Evolutionary conservation across 1,284 basidiomycete species (phyloP), one percentile per base, ranked within the genome.

Genomic region (Cutaneotrichosporon curvatum): DNA sequence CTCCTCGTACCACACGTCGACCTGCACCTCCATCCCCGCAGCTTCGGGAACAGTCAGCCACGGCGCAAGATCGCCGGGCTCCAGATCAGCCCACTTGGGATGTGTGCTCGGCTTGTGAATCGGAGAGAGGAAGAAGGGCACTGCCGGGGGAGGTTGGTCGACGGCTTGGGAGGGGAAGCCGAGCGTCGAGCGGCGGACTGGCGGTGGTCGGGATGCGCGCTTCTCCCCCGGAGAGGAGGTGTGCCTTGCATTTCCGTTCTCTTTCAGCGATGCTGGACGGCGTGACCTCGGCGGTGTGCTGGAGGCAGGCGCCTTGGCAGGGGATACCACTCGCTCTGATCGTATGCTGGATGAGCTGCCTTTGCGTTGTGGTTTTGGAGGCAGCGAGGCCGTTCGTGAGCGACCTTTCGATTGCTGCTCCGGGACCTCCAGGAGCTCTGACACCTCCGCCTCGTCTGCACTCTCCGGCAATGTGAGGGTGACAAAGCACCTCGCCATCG

Each of bases 101-200:
- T 70, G 51, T 0, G 65, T 66, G 1, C 67, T 68, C 2, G 67
- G 65, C 2, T 39, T 44, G 48, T 72, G 70, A 2, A 71, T 61
- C 0, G 64, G 56, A 0, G 70, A 72, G 41, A 73, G 59, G 56
- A 62, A 72, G 57, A 73, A 73, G 9, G 71, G 70, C 14, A 63
- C 46, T 14, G 32, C 6, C 7, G 32, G 32, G 5, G 32, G 14
- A 15, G 8, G 8, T 9, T 15, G n/a, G 32, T 34, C 21, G 10
- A 20, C 20, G 20, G 40, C 33, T 20, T 33, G 43, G 11, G 37
- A 23, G 8, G 45, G 40, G 7, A 45, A 25, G 5, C 46, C 48
- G 9, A 50, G 43, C 12, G 52, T 54, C 36, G 48, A 48, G 2
- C 52, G 30, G 3, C 52, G 52, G 1, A 42, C 16, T 0, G 45